These are phyloP conservation scores for Taphrina flavorubra DNA, from an alignment of 1,139 yeast genomes.

Conservation along the genomic window DNA sequence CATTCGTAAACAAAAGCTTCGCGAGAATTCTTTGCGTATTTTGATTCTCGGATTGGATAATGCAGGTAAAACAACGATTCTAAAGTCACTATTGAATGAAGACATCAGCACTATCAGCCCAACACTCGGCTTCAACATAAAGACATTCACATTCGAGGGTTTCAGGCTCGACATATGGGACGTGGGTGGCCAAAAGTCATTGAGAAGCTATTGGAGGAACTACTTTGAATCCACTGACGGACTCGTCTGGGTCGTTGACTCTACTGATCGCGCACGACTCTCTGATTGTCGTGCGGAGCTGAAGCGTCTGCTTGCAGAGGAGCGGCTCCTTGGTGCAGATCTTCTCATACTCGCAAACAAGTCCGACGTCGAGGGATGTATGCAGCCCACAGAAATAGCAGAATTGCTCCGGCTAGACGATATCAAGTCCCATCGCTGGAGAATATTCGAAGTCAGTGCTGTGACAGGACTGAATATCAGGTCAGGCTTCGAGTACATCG, in stretches of 20 bases:
- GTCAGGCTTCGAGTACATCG: constrained; percentile 28
- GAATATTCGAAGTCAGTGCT: constrained; percentile 62
- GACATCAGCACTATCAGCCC: constrained; percentile 55
- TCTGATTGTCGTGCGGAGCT: constrained; percentile 60
- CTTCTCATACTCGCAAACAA: constrained; percentile 58
- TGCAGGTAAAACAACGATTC: constrained; percentile 84
- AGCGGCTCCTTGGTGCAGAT: constrained; percentile 69
- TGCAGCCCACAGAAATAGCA: constrained; percentile 47
- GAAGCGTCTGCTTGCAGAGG: constrained; percentile 66
- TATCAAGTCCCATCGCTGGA: constrained; percentile 60
- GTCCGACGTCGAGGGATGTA: constrained; percentile 50
- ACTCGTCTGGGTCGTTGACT: constrained; percentile 91
- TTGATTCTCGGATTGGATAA: constrained; percentile 84
- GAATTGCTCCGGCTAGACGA: constrained; percentile 49
- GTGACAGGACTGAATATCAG: constrained; percentile 55
- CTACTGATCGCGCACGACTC: constrained; percentile 72
- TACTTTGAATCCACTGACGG: constrained; percentile 86
- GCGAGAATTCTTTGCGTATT: constrained; percentile 77
- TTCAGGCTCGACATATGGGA: constrained; percentile 67
- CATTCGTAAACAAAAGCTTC: constrained; percentile 78
- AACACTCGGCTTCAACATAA: constrained; percentile 57
- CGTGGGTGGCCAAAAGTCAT: constrained; percentile 81
- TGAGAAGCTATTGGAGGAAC: constrained; percentile 87
- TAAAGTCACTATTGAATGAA: constrained; percentile 58
- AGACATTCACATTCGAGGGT: constrained; percentile 55